Conservation (phyloP, 148 eudicot genomes). For the Simmondsia chinensis region DNA sequence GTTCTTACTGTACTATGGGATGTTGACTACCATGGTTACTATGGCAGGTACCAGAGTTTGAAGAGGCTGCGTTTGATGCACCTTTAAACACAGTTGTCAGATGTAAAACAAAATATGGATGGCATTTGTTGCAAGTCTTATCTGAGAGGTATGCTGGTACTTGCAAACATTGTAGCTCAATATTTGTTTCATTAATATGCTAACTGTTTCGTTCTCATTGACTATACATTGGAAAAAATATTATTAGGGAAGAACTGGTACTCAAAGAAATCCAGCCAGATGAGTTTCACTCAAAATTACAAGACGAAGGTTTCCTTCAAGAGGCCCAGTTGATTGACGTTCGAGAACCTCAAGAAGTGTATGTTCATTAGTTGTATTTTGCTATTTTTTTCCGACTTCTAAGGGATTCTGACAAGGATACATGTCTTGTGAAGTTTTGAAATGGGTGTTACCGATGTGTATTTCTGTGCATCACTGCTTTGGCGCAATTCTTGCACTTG, state of each 20-base stretch:
- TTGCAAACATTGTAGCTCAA: background rate
- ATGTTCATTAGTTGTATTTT: conserved; percentile 16
- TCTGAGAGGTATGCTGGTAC: conserved; percentile 63
- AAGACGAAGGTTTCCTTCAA: conserved; percentile 56
- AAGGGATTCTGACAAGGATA: too few relatives aligned
- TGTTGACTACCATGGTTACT: too few relatives aligned
- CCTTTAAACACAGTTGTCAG: conserved; percentile 58
- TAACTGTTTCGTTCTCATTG: conserved; percentile 9
- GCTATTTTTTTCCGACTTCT: background rate
- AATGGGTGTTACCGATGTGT: too few relatives aligned
- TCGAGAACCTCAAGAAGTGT: conserved; percentile 96
- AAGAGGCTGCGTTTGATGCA: conserved; percentile 92
- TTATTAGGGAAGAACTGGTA: conserved; percentile 47
- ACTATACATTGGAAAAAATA: conserved; percentile 2
- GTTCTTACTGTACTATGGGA: too few relatives aligned
- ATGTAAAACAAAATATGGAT: conserved; percentile 88
- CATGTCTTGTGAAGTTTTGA: too few relatives aligned
- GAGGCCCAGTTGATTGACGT: conserved; percentile 90
- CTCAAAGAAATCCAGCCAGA: conserved; percentile 67
- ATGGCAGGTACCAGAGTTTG: conserved; percentile 83
- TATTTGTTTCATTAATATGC: background rate
- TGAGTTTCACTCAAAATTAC: conserved; percentile 61
- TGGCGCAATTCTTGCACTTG: too few relatives aligned
- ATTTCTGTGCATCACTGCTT: too few relatives aligned
- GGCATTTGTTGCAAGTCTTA: conserved; percentile 92